Percentiles rank a stretch among this genome's conserved stretches.
phyloP scores from a whole-genome alignment of 345 rosid genomes.

The Geranium rotundifolium region DNA sequence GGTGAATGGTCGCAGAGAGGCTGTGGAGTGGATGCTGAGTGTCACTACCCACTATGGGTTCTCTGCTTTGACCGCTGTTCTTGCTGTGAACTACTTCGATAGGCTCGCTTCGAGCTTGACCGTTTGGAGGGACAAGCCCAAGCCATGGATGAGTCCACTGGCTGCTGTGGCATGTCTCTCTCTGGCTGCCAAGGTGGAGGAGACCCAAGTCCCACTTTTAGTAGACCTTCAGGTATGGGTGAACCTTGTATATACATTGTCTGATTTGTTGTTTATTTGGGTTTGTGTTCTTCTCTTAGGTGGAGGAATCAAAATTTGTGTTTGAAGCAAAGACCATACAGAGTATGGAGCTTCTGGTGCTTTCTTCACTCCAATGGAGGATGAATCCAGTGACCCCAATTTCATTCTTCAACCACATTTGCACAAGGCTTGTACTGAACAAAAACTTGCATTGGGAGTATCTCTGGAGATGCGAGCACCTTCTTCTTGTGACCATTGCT shows the following conservation, averaged over 20 bases:
- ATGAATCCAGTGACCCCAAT: conserved; percentile 87
- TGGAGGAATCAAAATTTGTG: conserved; percentile 53
- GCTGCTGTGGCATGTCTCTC: conserved; percentile 81
- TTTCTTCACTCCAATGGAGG: conserved; percentile 73
- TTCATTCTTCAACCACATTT: conserved; percentile 65
- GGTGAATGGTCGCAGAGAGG: conserved; percentile 39
- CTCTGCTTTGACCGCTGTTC: conserved; percentile 48
- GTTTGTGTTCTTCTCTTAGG: conserved; percentile 29
- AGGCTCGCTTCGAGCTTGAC: conserved; percentile 47
- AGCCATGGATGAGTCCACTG: conserved; percentile 92
- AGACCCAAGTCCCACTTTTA: conserved; percentile 68
- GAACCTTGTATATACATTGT: too few species aligned
- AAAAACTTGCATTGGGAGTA: conserved; percentile 47
- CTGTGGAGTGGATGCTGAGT: conserved; percentile 61
- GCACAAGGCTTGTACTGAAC: conserved; percentile 51
- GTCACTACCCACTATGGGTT: conserved; percentile 56
- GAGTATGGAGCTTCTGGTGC: conserved; percentile 85
- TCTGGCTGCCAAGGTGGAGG: conserved; percentile 94
- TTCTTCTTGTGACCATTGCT: conserved; percentile 53
- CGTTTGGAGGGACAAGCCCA: conserved; percentile 50
- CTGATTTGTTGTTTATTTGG: conserved; percentile 17
- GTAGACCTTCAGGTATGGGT: conserved; percentile 68
- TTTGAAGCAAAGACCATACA: conserved; percentile 80
- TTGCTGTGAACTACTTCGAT: conserved; percentile 87
- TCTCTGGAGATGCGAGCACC: conserved; percentile 48